These are phyloP conservation scores for Obelidium mucronatum DNA, from an alignment of 192 early-diverging fungal genomes.

Conservation along the genomic window DNA sequence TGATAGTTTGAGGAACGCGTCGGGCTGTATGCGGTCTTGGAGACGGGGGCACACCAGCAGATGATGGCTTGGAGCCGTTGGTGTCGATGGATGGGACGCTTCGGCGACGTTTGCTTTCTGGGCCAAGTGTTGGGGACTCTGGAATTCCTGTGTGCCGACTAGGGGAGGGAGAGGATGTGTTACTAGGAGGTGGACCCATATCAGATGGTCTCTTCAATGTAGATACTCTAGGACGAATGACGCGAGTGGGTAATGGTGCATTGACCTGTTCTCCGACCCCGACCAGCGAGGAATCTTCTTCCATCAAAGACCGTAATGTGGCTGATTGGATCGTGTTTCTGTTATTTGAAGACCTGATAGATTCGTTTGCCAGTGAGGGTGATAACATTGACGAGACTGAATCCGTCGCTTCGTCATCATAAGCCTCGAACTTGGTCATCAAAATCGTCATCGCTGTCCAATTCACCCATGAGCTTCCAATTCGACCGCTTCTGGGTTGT, in stretches of 20 bases:
- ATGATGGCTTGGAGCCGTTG: background rate
- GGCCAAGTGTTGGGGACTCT: slow-evolving; percentile 2
- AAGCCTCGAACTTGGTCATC: background rate
- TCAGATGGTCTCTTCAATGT: background rate
- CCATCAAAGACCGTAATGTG: background rate
- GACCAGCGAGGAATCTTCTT: background rate
- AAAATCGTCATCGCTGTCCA: background rate
- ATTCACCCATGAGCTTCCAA: slow-evolving; percentile 14
- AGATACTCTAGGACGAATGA: background rate
- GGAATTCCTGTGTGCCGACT: background rate
- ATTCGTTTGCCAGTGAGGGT: background rate
- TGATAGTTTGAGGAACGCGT: background rate
- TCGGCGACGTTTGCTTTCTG: slow-evolving; percentile 14
- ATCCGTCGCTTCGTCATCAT: background rate
- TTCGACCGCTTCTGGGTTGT: slow-evolving; percentile 6
- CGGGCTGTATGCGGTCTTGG: slow-evolving; percentile 1
- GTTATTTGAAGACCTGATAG: background rate
- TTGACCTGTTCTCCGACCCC: background rate
- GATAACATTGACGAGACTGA: background rate
- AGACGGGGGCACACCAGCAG: background rate
- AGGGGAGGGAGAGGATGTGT: background rate
- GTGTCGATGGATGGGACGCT: slow-evolving; percentile 1
- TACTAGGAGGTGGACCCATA: background rate
- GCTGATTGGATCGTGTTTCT: background rate
- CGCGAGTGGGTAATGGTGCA: background rate